A percentile compares a stretch with the other conserved stretches of the same genome.
phyloP scores from a whole-genome alignment of 2,329 filamentous ascomycete species.

The Aspergillus ibericus region DNA sequence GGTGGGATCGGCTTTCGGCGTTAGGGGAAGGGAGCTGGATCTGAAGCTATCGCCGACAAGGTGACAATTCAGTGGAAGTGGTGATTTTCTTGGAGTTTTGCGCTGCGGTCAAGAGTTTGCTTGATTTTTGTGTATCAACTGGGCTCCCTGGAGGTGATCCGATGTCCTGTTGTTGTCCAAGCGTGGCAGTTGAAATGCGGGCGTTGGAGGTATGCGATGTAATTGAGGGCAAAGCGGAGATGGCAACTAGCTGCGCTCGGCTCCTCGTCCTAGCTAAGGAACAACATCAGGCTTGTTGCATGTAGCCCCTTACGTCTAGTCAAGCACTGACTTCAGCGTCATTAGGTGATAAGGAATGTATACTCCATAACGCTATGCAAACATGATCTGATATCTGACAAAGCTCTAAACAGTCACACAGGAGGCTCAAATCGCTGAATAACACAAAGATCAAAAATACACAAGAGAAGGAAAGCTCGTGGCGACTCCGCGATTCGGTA shows the following conservation, averaged over 20 bases:
- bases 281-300: too few relatives aligned
- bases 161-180: too few relatives aligned
- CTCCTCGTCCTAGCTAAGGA: too few relatives aligned
- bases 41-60: not conserved
- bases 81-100: not conserved
- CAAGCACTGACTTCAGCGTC: too few relatives aligned
- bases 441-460: not conserved
- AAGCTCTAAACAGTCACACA: not conserved
- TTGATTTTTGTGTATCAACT: too few relatives aligned
- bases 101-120: too few relatives aligned
- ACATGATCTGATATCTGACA: not conserved
- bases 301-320: too few relatives aligned
- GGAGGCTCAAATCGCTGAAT: not conserved
- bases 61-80: not conserved
- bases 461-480: not conserved
- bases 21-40: not conserved
- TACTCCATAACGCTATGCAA: not conserved
- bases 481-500: not conserved
- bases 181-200: too few relatives aligned
- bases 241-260: too few relatives aligned
- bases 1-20: not conserved
- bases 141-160: too few relatives aligned
- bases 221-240: too few relatives aligned
- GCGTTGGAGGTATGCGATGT: too few relatives aligned
- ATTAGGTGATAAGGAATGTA: not conserved